Evolutionary conservation across 805 yeast species (phyloP).

Genomic region (Pichia deserticola): DNA sequence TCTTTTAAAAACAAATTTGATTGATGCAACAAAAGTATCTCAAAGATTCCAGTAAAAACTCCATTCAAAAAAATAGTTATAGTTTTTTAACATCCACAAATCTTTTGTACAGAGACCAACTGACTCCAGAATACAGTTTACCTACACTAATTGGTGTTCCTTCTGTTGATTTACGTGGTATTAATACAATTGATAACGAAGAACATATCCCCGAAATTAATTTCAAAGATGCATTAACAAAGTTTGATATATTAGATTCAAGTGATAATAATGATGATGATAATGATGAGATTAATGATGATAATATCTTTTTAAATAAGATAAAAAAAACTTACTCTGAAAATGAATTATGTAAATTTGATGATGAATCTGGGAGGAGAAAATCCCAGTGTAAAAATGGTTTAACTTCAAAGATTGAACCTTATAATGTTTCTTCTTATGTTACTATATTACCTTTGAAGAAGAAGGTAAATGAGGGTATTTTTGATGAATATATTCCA

Average conservation of each 20-base stretch:
- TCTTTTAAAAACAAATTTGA: too few relatives aligned
- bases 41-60: too few relatives aligned
- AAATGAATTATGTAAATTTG: slow-evolving; percentile 54
- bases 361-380: slow-evolving; percentile 28
- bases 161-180: slow-evolving; percentile 13
- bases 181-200: slow-evolving; percentile 25
- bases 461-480: slow-evolving; percentile 30
- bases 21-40: too few relatives aligned
- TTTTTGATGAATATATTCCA: slow-evolving; percentile 74
- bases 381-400: background rate
- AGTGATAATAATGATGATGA: background rate
- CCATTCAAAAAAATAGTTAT: slow-evolving; percentile 5
- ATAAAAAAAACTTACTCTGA: slow-evolving; percentile 57
- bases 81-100: slow-evolving; percentile 11
- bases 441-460: background rate
- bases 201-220: slow-evolving; percentile 21
- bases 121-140: slow-evolving; percentile 12
- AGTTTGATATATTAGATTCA: slow-evolving; percentile 3
- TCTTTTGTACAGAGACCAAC: slow-evolving; percentile 8
- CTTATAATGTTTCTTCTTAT: background rate
- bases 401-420: too few relatives aligned
- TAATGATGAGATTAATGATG: background rate
- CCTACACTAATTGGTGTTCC: slow-evolving; percentile 17
- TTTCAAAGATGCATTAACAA: slow-evolving; percentile 16
- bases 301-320: background rate